Conservation (phyloP, 75 land plant species). For the Sequoia sempervirens region DNA sequence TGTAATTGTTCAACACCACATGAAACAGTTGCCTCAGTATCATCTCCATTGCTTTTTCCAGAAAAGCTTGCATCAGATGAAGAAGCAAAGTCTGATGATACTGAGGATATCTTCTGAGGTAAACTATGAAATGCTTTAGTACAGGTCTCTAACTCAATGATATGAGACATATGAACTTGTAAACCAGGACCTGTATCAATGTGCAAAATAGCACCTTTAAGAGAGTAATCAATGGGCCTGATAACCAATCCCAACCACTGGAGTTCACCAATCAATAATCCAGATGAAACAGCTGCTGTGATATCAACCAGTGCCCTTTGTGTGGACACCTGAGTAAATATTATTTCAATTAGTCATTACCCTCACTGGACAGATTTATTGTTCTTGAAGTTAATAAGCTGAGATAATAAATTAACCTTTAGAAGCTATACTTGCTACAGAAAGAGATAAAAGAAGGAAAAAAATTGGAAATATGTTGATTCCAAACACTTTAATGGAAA, state of each 20-base stretch:
- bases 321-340: slow-evolving; percentile 54
- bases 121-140: slow-evolving; percentile 13
- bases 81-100: slow-evolving; percentile 7
- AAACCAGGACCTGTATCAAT: slow-evolving; percentile 81
- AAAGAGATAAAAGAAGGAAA: background rate
- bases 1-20: slow-evolving; percentile 27
- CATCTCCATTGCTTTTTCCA: background rate
- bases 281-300: slow-evolving; percentile 65
- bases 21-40: slow-evolving; percentile 1
- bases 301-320: slow-evolving; percentile 90
- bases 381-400: background rate
- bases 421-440: background rate
- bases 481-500: background rate
- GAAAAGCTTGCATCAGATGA: background rate
- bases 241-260: slow-evolving; percentile 92
- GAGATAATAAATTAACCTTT: background rate
- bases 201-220: slow-evolving; percentile 72
- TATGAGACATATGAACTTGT: slow-evolving; percentile 45
- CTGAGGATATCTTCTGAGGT: background rate
- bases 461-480: background rate
- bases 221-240: slow-evolving; percentile 77
- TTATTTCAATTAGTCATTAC: background rate
- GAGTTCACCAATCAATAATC: slow-evolving; percentile 75
- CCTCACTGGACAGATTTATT: background rate
- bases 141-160: slow-evolving; percentile 59